Conservation (phyloP, 2,329 filamentous ascomycete genomes). For the Diaporthe citriasiana region DNA sequence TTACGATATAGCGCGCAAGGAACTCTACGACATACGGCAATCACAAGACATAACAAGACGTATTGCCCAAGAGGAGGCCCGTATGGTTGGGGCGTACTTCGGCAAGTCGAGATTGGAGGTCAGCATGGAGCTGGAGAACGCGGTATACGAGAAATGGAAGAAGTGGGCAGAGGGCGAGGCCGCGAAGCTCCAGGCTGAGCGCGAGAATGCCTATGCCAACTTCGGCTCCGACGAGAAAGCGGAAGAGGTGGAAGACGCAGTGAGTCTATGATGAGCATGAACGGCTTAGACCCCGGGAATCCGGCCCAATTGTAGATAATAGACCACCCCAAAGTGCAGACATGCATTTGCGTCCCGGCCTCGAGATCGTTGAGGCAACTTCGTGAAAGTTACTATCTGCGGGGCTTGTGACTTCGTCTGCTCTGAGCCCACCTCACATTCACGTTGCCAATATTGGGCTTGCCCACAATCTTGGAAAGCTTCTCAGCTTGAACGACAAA, state of each 20-base stretch:
- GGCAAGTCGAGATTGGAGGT: slow-evolving; percentile 82
- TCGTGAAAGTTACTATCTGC: background rate
- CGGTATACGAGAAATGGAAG: slow-evolving; percentile 88
- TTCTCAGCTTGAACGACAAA: slow-evolving; percentile 87
- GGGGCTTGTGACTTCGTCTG: background rate
- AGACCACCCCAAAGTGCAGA: background rate
- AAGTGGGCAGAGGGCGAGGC: slow-evolving; percentile 74
- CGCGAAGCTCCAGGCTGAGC: slow-evolving; percentile 56
- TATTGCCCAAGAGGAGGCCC: slow-evolving; percentile 89
- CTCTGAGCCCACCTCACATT: slow-evolving; percentile 32
- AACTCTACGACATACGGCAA: slow-evolving; percentile 90
- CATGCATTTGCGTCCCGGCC: background rate
- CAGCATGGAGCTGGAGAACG: slow-evolving; percentile 85
- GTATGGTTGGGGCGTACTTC: slow-evolving; percentile 89
- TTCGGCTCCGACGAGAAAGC: slow-evolving; percentile 56
- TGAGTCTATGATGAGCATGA: slow-evolving; percentile 28
- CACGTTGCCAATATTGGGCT: slow-evolving; percentile 50
- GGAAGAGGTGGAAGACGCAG: slow-evolving; percentile 41
- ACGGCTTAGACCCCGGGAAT: background rate
- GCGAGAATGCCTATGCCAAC: slow-evolving; percentile 58
- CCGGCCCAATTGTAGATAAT: slow-evolving; percentile 1
- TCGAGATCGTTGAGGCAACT: background rate
- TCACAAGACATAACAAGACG: slow-evolving; percentile 85
- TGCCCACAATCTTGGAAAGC: slow-evolving; percentile 65
- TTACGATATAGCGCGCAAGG: slow-evolving; percentile 88